Conservation (phyloP, 345 rosid genomes). For the Rhizophora mangle region DNA sequence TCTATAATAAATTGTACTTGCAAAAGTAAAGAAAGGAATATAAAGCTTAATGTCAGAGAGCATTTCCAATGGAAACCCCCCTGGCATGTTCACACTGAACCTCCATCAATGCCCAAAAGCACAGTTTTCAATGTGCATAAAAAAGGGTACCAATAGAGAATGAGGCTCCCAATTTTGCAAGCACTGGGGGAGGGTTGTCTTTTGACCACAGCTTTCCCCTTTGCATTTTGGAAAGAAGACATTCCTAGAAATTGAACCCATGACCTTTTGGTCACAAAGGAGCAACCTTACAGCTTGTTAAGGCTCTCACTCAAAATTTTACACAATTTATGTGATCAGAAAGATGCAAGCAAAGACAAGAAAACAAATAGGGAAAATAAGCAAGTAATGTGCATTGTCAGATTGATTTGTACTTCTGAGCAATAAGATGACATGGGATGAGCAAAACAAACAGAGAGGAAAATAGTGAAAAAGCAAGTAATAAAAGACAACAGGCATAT, state of each 20-base stretch:
- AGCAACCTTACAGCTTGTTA: too few relatives aligned
- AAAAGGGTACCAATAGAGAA: too few relatives aligned
- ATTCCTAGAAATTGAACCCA: too few relatives aligned
- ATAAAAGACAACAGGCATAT: background rate
- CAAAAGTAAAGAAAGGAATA: background rate
- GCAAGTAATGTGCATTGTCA: background rate
- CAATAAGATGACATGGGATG: background rate
- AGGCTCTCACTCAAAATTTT: too few relatives aligned
- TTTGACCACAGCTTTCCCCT: too few relatives aligned
- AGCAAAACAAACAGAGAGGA: background rate
- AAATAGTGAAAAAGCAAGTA: conserved; percentile 4
- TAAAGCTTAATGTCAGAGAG: background rate
- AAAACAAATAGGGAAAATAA: too few relatives aligned
- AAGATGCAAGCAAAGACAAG: background rate
- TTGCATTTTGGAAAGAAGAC: too few relatives aligned
- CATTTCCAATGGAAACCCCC: background rate
- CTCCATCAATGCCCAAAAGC: too few relatives aligned
- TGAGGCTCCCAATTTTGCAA: too few relatives aligned
- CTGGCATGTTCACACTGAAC: background rate
- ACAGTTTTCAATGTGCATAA: too few relatives aligned
- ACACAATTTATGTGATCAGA: background rate
- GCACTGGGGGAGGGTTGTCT: too few relatives aligned
- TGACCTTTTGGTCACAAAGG: too few relatives aligned
- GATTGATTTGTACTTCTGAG: background rate
- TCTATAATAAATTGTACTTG: background rate